Evolutionary conservation across 2,329 filamentous ascomycete genomes (phyloP), one percentile per base, ranked within the genome.

Genomic region (Colletotrichum navitas): DNA sequence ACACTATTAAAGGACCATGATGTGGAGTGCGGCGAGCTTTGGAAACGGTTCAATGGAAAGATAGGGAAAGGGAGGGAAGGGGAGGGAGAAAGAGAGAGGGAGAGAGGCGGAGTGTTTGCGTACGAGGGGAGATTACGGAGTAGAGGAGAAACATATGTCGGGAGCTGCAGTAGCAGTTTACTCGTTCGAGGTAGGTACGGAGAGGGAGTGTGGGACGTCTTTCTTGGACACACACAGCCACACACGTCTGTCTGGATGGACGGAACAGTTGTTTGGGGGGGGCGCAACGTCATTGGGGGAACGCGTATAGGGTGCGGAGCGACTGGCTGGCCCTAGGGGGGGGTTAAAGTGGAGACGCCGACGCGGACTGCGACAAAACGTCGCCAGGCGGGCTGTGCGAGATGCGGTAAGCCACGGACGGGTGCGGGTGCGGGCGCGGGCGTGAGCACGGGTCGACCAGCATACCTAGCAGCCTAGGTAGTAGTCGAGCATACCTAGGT

Each of bases 91-190:
- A 66, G 63, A 55, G 62, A 66, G 45, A 43, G 32, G 6, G 47
- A 58, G 34, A 24, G 45, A 43, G 47, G 32, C 55, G 55, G 12
- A 51, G 60, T 36, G 34, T 36, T 21, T 51, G 60, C 45, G n/a
- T 56, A 58, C 54, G 54, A 41, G 54, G 59, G 49, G 77, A 75
- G 70, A 75, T 66, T 66, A n/a, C n/a, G n/a, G n/a, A n/a, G n/a
- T n/a, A 72, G 62, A 59, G 52, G 68, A 72, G 66, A 63, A 43
- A 63, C 32, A 41, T 39, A 63, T 63, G 45, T 29, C 34, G n/a
- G 45, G 34, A 63, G 60, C 47, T 41, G 60, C 45, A 21, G 60
- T 29, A 61, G 32, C 14, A 63, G 32, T 26, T 63, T 63, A 21
- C 52, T 39, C n/a, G 26, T 24, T 52, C 60, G 32, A 14, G 18